Base-by-base conservation (phyloP, 2,329 filamentous ascomycete genomes). In the Bipolaris oryzae region DNA sequence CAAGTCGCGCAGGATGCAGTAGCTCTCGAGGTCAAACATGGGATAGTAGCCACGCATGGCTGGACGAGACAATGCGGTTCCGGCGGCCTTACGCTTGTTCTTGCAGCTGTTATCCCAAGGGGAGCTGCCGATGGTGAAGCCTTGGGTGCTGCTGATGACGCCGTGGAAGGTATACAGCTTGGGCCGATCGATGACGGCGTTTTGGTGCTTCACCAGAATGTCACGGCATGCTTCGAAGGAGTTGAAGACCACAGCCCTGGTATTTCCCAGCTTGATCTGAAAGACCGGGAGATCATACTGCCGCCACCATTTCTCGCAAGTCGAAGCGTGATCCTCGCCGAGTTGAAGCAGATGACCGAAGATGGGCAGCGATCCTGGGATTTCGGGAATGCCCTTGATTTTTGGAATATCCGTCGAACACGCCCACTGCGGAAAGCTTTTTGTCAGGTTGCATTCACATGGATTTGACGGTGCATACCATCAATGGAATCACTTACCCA, bases 141-240 rank as follows among this genome's bases (percentile, higher is more conserved):
- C 82, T 60, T 84, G 81, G 0, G 62, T 70, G 2, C 66, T 69
- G 2, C 77, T 80, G 13, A 85, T 83, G 48, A 84, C 73, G 3
- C 80, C 81, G 58, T 84, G 82, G 68, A 84, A 84, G 0, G 82
- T 84, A 61, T 82, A 83, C 2, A 84, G 72, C 34, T 76, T 83
- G 0, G 81, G 81, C 0, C 80, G 74, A 60, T 82, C 79, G 38
- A 84, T 82, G 7, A 83, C 68, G 5, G 81, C 81, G 20, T 79
- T 79, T 56, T 82, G 79, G 55, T 83, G 76, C 1, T 78, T 57
- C 4, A 84, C 70, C 1, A 84, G 73, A 68, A 84, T 82, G 45
- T 79, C 79, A 61, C 78, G 80, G 68, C 79, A 81, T 61, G 82
- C 82, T 1, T 80, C 78, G 50, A 84, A 84, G 1, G 79, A 82